Evolutionary conservation across 768 basidiomycete species (phyloP), one percentile per base, ranked within the genome.

Genomic region (Rubroboletus pulcherrimus): DNA sequence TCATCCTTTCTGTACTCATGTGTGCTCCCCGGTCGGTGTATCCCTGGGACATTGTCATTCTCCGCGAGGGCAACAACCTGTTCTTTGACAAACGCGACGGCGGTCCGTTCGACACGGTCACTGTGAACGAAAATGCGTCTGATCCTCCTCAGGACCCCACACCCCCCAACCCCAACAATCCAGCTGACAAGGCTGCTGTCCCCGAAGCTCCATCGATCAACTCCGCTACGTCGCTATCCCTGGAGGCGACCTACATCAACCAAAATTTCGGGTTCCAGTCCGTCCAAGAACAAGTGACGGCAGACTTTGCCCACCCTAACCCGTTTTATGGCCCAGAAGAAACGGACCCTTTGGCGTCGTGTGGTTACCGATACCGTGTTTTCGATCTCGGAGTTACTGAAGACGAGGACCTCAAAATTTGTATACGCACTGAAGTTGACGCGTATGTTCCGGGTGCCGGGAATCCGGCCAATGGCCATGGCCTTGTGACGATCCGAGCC

Each of bases 181-280:
- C 86, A 1, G 66, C 71, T n/a, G 89, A 89, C 64, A 90, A 87
- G 63, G 61, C 72, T 4, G 71, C 78, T 1, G 73, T 73, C 6
- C 83, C 82, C 24, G 94, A 95, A 62, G 75, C 80, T 1, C 87
- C 91, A 7, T 83, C 89, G 5, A 93, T 98, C 73, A 99, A 99
- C 75, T 85, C 92, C 6, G 91, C 94, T 1, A 91, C 91, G 5
- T 93, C 92, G 1, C 79, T 99, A 29, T 95, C 96, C 0, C 81
- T 98, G 34, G 97, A 99, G 73, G 97, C 97, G 6, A 98, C 95
- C 29, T 98, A 95, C 74, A 93, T 99, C 78, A 98, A 98, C 77
- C 93, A 96, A 69, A 98, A 98, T 74, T 99, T 98, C 66, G 87
- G 89, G 26, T 97, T 96, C 82, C 97, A 99, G 73, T 87, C 91